Percentiles rank a stretch among this genome's conserved stretches.
phyloP scores from a whole-genome alignment of 2,329 filamentous ascomycete genomes.

The Curvularia hawaiiensis region DNA sequence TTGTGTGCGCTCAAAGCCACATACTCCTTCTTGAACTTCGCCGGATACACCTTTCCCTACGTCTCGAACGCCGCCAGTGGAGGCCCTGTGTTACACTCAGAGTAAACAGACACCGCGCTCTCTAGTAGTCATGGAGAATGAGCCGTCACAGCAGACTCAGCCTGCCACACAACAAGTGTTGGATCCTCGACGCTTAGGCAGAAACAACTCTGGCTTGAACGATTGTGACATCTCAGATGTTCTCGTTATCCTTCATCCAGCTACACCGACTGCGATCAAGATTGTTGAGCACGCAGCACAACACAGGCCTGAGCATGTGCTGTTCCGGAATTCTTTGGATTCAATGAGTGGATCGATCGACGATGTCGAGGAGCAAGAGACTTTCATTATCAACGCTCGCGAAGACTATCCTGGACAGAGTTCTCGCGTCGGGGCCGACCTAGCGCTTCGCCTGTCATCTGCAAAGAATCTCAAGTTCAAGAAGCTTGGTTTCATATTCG shows the following conservation, averaged over 20 bases:
- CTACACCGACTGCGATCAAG: conserved; percentile 71
- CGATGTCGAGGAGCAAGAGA: conserved; percentile 50
- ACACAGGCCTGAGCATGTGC: conserved; percentile 63
- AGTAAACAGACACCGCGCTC: neutral
- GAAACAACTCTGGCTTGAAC: conserved; percentile 81
- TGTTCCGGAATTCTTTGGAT: conserved; percentile 53
- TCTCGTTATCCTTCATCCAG: conserved; percentile 84
- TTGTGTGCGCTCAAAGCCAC: neutral
- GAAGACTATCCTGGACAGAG: conserved; percentile 25
- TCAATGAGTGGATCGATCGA: conserved; percentile 45
- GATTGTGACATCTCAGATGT: conserved; percentile 87
- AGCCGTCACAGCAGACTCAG: conserved; percentile 55
- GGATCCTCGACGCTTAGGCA: conserved; percentile 78
- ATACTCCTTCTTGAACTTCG: no score
- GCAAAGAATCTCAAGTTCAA: conserved; percentile 64
- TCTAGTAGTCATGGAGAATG: conserved; percentile 23
- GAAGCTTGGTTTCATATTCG: conserved; percentile 80
- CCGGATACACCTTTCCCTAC: neutral
- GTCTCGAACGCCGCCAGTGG: neutral
- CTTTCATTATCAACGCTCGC: conserved; percentile 54
- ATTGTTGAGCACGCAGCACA: conserved; percentile 67
- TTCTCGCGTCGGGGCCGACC: conserved; percentile 55
- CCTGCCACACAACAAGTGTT: conserved; percentile 77
- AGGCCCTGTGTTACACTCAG: neutral
- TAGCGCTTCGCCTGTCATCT: conserved; percentile 82